phyloP scores from a whole-genome alignment of 176 grass and related monocot genomes.

The Otatea glauca region DNA sequence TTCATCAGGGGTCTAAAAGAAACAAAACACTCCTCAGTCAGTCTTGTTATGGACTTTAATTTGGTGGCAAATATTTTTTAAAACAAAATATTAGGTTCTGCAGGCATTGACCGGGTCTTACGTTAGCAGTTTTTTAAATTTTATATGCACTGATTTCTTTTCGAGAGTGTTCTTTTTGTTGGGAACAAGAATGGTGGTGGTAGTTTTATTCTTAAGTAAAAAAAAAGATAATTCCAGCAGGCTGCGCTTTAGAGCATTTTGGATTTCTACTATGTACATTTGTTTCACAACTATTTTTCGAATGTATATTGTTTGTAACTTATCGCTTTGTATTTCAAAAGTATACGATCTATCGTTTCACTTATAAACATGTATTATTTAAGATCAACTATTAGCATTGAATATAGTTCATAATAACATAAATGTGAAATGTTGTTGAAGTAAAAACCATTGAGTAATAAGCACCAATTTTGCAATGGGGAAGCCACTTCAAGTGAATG shows the following conservation, averaged over 20 bases:
- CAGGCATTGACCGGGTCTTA: not conserved
- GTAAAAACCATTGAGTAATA: not conserved
- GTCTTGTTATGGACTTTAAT: not conserved
- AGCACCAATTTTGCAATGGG: not conserved
- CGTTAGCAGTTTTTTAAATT: slow-evolving; percentile 16
- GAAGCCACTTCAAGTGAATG: not conserved
- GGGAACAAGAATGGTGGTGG: not conserved
- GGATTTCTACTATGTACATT: not conserved
- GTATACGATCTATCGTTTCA: not conserved
- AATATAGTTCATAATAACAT: not conserved
- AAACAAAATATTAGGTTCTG: not conserved
- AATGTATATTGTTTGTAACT: not conserved
- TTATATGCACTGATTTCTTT: not conserved
- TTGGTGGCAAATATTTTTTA: not conserved
- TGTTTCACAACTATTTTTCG: not conserved
- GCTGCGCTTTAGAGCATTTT: not conserved
- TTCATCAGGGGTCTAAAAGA: slow-evolving; percentile 16
- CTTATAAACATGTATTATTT: not conserved
- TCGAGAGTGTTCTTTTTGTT: not conserved
- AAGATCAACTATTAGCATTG: not conserved
- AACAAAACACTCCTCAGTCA: not conserved
- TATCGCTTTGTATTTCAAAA: not conserved
- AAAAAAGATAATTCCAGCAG: not conserved
- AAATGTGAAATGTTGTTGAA: slow-evolving; percentile 1
- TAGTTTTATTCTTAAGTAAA: not conserved